phyloP scores from a whole-genome alignment of 2,329 filamentous ascomycete species.

The Hypoxylon rubiginosum region DNA sequence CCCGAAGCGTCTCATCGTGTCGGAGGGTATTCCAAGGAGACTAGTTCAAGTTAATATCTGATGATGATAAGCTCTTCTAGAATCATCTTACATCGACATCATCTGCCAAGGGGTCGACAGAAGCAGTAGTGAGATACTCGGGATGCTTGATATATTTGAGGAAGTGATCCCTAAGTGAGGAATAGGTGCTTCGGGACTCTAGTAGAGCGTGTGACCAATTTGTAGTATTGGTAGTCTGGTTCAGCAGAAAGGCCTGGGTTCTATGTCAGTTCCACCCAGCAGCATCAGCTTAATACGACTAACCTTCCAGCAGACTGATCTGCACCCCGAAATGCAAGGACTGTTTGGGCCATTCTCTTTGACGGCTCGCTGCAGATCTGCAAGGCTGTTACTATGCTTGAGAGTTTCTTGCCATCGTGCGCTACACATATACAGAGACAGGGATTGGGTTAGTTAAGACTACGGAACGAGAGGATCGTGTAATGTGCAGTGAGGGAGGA shows the following conservation, averaged over 20 bases:
- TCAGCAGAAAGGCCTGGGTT: conserved; percentile 81
- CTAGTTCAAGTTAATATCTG: conserved; percentile 60
- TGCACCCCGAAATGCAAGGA: conserved; percentile 78
- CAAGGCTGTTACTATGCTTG: conserved; percentile 67
- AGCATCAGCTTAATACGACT: conserved; percentile 14
- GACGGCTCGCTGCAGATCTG: conserved; percentile 75
- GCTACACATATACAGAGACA: conserved; percentile 56
- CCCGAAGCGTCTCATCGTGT: conserved; percentile 84
- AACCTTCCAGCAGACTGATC: conserved; percentile 95
- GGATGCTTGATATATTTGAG: conserved; percentile 87
- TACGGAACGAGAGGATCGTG: background rate
- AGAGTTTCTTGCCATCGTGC: conserved; percentile 77
- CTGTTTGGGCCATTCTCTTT: conserved; percentile 70
- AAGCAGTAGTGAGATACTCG: conserved; percentile 78
- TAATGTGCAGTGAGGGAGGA: conserved; percentile 1
- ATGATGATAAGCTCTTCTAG: background rate
- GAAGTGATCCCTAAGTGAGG: conserved; percentile 78
- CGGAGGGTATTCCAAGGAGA: conserved; percentile 92
- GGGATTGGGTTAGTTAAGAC: conserved; percentile 7
- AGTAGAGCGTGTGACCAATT: conserved; percentile 78
- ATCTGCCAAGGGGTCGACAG: conserved; percentile 87
- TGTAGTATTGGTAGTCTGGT: conserved; percentile 72
- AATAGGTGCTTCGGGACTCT: conserved; percentile 81
- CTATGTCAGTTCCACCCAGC: conserved; percentile 1
- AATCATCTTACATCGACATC: conserved; percentile 68